Base-by-base conservation (phyloP, 2,329 filamentous ascomycete species). In the Epichloe festucae region DNA sequence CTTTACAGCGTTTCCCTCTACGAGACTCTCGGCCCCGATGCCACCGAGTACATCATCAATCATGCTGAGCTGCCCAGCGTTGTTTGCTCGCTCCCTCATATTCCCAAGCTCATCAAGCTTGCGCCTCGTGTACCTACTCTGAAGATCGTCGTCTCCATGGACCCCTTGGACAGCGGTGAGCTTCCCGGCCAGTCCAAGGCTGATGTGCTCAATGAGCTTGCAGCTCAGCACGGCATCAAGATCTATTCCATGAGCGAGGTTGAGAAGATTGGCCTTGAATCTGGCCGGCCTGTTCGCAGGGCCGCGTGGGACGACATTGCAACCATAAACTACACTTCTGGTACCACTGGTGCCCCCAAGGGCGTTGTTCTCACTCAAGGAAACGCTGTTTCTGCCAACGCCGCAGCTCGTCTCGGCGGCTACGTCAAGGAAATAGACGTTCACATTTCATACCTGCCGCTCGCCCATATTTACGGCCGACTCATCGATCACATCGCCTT, bases 11-110 rank as follows among this genome's bases (percentile, higher is more conserved):
- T 98, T 51, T 95, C 91, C 5, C 84, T 98, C 48, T 98, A 98
- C 73, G 93, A 97, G 68, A 96, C 91, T 12, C 79, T 98, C 5
- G 91, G 91, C 10, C 85, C 91, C 12, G 88, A 95, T 58, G 81
- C 90, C 2, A 90, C 87, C 52, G 89, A 97, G 70, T 97, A 87
- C 71, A 96, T 98, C 68, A 85, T 97, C 72, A 94, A 94, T 69
- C 91, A 97, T 66, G 81, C 89, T 51, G 77, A 83, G 55, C 73
- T 97, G 52, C 68, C 76, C 53, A 87, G 83, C 61, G 81, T 97
- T 40, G 82, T 85, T 56, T 84, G 87, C 53, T 89, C 87, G 31
- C 73, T 96, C 45, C 81, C 82, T 43, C 90, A 95, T 63, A 82
- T 96, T 50, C 83, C 89, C 2, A 79, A 82, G 15, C 77, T 96